These are phyloP conservation scores for Macrophomina phaseolina DNA, from an alignment of 2,329 filamentous ascomycete genomes.

Conservation along the genomic window DNA sequence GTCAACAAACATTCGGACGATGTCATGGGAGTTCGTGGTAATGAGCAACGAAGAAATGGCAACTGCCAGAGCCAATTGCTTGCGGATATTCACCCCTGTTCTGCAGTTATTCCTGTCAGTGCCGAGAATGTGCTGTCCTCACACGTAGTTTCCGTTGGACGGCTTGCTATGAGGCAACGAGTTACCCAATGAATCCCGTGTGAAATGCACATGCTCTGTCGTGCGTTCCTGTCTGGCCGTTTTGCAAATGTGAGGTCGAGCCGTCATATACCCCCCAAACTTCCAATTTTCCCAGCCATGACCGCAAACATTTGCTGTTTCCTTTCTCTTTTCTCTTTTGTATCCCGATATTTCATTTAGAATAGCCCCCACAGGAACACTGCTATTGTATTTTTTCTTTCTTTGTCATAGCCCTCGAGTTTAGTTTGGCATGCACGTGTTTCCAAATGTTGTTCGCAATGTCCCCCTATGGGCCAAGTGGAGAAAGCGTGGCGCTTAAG, in stretches of 20 bases:
- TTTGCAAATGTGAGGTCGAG: not conserved
- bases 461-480: slow-evolving; percentile 2
- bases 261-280: no score
- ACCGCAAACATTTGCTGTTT: not conserved
- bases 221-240: not conserved
- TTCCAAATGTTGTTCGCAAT: slow-evolving; percentile 19
- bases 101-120: slow-evolving; percentile 2
- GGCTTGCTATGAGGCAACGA: slow-evolving; percentile 7
- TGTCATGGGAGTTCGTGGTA: not conserved
- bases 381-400: not conserved
- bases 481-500: slow-evolving; percentile 16
- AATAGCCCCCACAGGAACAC: no score
- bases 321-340: not conserved
- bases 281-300: not conserved
- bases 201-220: slow-evolving; percentile 6
- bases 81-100: not conserved
- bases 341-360: not conserved
- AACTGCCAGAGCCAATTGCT: not conserved
- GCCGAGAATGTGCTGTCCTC: not conserved
- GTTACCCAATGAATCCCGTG: slow-evolving; percentile 11
- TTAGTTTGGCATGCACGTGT: not conserved
- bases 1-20: no score
- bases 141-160: slow-evolving; percentile 18
- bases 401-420: not conserved
- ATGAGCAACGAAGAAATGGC: not conserved